A percentile compares a stretch with the other conserved stretches of the same genome.
phyloP scores from a whole-genome alignment of 805 yeast genomes.

The Saturnispora bothae region DNA sequence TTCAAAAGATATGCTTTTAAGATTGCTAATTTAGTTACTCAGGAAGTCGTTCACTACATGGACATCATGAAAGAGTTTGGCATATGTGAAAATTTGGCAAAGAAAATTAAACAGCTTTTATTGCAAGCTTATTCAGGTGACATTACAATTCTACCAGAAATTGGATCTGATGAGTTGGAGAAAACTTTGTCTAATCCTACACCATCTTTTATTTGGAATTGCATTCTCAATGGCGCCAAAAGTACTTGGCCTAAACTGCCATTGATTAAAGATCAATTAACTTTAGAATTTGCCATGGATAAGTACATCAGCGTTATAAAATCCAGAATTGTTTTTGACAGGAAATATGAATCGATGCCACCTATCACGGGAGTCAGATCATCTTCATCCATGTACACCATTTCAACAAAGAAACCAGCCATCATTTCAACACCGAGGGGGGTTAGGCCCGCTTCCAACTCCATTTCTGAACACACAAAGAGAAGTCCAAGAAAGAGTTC shows the following conservation, averaged over 20 bases:
- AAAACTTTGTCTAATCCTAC: slow-evolving; percentile 74
- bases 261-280: slow-evolving; percentile 78
- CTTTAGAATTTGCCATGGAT: slow-evolving; percentile 81
- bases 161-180: slow-evolving; percentile 45
- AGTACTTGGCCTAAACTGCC: slow-evolving; percentile 93
- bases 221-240: slow-evolving; percentile 71
- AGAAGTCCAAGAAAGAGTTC: too few species aligned
- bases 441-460: background rate
- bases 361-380: slow-evolving; percentile 4
- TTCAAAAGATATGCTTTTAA: slow-evolving; percentile 44
- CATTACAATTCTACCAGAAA: slow-evolving; percentile 81
- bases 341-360: slow-evolving; percentile 1
- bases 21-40: slow-evolving; percentile 39
- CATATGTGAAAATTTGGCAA: slow-evolving; percentile 57
- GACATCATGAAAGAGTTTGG: slow-evolving; percentile 70
- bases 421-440: background rate
- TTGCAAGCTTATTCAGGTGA: slow-evolving; percentile 90
- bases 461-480: slow-evolving; percentile 1
- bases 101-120: slow-evolving; percentile 64
- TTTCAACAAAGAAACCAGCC: background rate
- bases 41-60: slow-evolving; percentile 71
- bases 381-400: slow-evolving; percentile 1
- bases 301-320: slow-evolving; percentile 60
- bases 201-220: slow-evolving; percentile 57
- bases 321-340: slow-evolving; percentile 41